Percentiles rank a stretch among this genome's conserved stretches.
These are phyloP conservation scores for Alternaria viburni DNA, from an alignment of 2,329 filamentous ascomycete genomes.

Conservation along the genomic window DNA sequence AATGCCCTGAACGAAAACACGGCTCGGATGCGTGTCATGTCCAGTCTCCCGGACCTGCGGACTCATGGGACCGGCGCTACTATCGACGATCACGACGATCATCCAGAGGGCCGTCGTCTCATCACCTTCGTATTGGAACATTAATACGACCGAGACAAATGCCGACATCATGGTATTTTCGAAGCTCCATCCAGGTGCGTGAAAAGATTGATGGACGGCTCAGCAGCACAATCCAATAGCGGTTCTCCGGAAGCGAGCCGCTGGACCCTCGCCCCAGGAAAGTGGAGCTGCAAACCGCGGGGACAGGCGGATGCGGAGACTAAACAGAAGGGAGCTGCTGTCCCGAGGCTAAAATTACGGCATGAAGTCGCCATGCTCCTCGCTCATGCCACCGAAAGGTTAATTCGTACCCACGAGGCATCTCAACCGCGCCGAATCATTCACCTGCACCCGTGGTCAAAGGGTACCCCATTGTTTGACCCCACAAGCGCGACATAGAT, in stretches of 20 bases:
- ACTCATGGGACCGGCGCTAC: neutral
- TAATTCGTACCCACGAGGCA: neutral
- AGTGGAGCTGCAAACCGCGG: neutral
- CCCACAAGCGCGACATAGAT: neutral
- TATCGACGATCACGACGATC: neutral
- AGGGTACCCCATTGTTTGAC: neutral
- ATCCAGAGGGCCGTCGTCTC: neutral
- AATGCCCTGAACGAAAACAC: neutral
- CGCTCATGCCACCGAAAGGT: neutral
- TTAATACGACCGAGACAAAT: neutral
- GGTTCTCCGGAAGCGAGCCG: conserved; percentile 3
- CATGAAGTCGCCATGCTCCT: neutral
- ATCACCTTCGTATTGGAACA: neutral
- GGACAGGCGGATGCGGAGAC: neutral
- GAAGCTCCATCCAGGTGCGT: neutral
- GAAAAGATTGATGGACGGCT: neutral
- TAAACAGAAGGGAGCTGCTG: neutral
- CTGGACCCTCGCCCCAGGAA: neutral
- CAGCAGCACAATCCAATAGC: neutral
- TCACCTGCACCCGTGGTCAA: neutral
- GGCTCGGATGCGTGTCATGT: conserved; percentile 1
- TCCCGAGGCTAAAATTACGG: neutral
- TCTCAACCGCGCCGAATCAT: neutral
- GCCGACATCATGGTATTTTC: neutral
- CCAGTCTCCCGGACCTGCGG: neutral